phyloP scores from a whole-genome alignment of 2,329 filamentous ascomycete genomes.

The Colletotrichum cordylinicola region DNA sequence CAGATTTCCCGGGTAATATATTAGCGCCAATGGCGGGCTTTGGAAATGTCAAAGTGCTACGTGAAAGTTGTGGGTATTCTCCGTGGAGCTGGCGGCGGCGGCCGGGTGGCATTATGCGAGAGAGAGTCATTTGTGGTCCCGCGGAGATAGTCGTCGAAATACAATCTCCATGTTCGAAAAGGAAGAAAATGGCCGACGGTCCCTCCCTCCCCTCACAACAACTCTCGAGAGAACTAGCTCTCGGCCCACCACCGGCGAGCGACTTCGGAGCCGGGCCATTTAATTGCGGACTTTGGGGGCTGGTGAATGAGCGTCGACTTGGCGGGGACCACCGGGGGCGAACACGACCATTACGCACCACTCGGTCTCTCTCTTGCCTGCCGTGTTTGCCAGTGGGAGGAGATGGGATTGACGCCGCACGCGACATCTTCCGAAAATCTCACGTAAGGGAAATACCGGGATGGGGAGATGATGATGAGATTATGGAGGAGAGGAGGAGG shows the following conservation, averaged over 20 bases:
- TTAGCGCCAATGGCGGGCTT: background rate
- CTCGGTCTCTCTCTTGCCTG: background rate
- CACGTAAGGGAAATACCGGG: conserved; percentile 16
- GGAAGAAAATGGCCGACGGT: background rate
- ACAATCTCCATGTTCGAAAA: background rate
- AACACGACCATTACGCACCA: background rate
- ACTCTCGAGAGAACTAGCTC: background rate
- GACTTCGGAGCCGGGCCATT: conserved; percentile 1
- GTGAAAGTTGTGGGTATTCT: background rate
- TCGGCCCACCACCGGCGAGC: background rate
- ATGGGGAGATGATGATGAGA: conserved; percentile 4
- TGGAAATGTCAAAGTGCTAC: background rate
- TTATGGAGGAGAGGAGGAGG: background rate
- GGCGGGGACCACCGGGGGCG: background rate
- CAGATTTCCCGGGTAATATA: background rate
- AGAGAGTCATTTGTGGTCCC: background rate
- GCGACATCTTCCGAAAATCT: conserved; percentile 8
- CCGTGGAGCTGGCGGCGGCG: background rate
- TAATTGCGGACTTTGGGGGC: background rate
- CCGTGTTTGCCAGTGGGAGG: background rate
- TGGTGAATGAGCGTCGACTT: background rate
- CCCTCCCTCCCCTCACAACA: background rate
- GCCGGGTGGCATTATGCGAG: background rate
- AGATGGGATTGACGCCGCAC: background rate
- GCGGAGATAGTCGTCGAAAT: background rate